These are phyloP conservation scores for Beauveria sp. DNA, from an alignment of 2,329 filamentous ascomycete genomes.

Conservation along the genomic window DNA sequence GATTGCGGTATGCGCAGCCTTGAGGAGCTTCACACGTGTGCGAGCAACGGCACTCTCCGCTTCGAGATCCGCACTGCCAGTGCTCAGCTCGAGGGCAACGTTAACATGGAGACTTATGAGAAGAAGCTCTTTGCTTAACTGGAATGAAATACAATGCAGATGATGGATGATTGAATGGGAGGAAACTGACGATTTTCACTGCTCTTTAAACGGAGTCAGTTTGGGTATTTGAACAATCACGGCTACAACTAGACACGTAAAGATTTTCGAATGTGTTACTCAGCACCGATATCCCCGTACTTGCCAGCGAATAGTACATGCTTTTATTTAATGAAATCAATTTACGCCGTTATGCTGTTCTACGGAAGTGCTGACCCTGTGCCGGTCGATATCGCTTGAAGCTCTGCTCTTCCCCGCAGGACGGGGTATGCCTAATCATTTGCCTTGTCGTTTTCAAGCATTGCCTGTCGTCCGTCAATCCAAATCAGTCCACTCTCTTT, in stretches of 20 bases:
- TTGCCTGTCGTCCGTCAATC: background rate
- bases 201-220: conserved; percentile 3
- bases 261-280: conserved; percentile 8
- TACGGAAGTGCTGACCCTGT: conserved; percentile 10
- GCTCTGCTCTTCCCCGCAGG: background rate
- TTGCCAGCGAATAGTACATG: conserved; percentile 14
- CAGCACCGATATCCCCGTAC: conserved; percentile 12
- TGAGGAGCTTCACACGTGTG: conserved; percentile 65
- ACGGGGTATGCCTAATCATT: background rate
- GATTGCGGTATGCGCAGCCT: conserved; percentile 86
- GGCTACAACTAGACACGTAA: conserved; percentile 9
- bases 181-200: conserved; percentile 2
- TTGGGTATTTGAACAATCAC: conserved; percentile 7
- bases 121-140: conserved; percentile 95
- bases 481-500: background rate
- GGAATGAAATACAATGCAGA: conserved; percentile 12
- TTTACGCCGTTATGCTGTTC: conserved; percentile 9
- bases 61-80: conserved; percentile 94
- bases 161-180: conserved; percentile 4
- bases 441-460: background rate
- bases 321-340: conserved; percentile 4
- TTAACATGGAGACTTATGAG: conserved; percentile 98
- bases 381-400: background rate
- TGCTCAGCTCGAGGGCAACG: conserved; percentile 91
- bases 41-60: conserved; percentile 66